These are phyloP conservation scores for Paratinospora sagittata DNA, from an alignment of 164 flowering plant species.

Conservation along the genomic window DNA sequence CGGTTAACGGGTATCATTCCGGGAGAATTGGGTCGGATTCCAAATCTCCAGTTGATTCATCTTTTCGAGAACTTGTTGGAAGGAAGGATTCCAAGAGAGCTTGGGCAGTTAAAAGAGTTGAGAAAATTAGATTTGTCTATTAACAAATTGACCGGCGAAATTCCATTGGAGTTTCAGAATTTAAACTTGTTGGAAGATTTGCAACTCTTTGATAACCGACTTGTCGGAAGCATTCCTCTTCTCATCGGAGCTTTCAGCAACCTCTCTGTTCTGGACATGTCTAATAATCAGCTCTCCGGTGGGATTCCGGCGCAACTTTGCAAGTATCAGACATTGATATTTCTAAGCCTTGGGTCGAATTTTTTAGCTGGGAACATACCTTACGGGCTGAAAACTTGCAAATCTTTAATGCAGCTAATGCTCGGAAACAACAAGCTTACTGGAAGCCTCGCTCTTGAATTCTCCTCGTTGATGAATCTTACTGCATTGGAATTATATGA, in stretches of 20 bases:
- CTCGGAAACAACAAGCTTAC: constrained; percentile 44
- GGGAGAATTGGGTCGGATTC: constrained; percentile 33
- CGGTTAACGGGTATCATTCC: constrained; percentile 43
- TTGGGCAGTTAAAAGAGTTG: constrained; percentile 31
- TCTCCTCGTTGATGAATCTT: constrained; percentile 34
- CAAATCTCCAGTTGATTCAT: constrained; percentile 40
- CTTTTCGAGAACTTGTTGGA: constrained; percentile 49
- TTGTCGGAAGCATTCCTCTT: constrained; percentile 45
- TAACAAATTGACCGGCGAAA: constrained; percentile 43
- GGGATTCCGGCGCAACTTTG: constrained; percentile 40
- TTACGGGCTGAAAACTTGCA: constrained; percentile 39
- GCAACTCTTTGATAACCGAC: constrained; percentile 43
- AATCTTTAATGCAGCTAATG: constrained; percentile 42
- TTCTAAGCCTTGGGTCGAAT: constrained; percentile 50
- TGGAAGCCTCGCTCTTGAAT: constrained; percentile 41
- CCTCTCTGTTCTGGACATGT: constrained; percentile 38
- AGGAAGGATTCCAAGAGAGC: constrained; percentile 48
- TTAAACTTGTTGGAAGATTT: constrained; percentile 33
- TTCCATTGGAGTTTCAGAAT: constrained; percentile 39
- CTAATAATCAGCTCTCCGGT: constrained; percentile 38
- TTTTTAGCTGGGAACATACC: constrained; percentile 46
- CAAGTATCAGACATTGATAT: constrained; percentile 26
- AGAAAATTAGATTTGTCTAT: constrained; percentile 45
- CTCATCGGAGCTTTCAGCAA: constrained; percentile 31
- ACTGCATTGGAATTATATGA: constrained; percentile 41